Conservation (phyloP, 768 basidiomycete genomes). For the Tylopilus balloui region DNA sequence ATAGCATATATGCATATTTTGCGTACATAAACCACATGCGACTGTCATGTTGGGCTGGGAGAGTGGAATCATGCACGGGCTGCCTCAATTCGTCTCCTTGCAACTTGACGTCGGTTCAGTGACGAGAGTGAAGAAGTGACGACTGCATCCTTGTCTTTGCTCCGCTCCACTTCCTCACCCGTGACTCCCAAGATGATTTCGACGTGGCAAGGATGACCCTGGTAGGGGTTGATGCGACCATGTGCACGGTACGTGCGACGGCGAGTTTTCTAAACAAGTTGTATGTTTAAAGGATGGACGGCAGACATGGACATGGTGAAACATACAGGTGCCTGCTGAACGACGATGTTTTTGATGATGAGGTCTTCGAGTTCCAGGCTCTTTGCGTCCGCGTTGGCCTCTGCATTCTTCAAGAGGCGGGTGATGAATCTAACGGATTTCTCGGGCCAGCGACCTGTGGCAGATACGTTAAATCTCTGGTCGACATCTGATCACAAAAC, state of each 20-base stretch:
- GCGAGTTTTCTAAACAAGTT: conserved; percentile 78
- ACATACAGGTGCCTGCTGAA: conserved; percentile 96
- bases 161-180: conserved; percentile 84
- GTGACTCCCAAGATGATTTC: conserved; percentile 86
- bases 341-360: conserved; percentile 92
- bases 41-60: conserved; percentile 6
- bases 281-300: conserved; percentile 3
- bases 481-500: conserved; percentile 26
- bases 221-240: conserved; percentile 98
- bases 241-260: conserved; percentile 99
- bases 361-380: conserved; percentile 91
- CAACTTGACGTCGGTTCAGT: conserved; percentile 81
- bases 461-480: background rate
- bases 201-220: conserved; percentile 95
- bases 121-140: conserved; percentile 50
- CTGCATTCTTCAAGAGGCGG: conserved; percentile 95
- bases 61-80: conserved; percentile 49
- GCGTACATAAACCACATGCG: conserved; percentile 27
- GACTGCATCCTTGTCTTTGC: conserved; percentile 71
- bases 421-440: conserved; percentile 96
- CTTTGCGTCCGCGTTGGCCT: conserved; percentile 98
- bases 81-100: conserved; percentile 85
- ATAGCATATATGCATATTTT: conserved; percentile 29
- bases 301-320: background rate
- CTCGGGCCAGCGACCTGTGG: conserved; percentile 97